Evolutionary conservation across 1,284 basidiomycete species (phyloP), one percentile per base, ranked within the genome.

Genomic region (Blastosporella zonata): DNA sequence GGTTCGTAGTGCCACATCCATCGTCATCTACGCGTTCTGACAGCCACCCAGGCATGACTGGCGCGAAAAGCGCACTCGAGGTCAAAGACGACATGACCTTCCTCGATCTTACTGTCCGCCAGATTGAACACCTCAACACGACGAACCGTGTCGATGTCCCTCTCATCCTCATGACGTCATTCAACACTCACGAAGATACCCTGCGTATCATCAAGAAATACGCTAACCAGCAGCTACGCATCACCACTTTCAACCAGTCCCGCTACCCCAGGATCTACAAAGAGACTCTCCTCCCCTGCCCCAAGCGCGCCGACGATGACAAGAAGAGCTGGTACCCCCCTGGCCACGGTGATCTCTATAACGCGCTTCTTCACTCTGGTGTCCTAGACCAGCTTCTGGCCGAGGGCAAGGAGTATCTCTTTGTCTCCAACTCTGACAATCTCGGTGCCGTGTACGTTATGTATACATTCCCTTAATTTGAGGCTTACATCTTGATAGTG

Each of bases 141-240:
- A 79, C 79, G 46, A 71, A 72, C 63, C 75, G 76, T 39, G 84
- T 85, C 59, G 84, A 97, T 72, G 95, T 98, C 39, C 95, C 96
- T 12, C 91, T 99, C 67, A 96, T 98, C 73, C 85, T 99, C 67
- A 99, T 99, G 96, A 98, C 97, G 66, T 97, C 94, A 56, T 98
- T 99, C 86, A 98, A 99, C 80, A 98, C 97, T 35, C 95, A 96
- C 68, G 93, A 96, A 46, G 94, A 97, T 69, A 97, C 94, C 41
- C 81, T 93, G 50, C 89, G 95, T 54, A 97, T 98, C 76, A 99
- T 99, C 75, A 97, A 98, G 72, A 99, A 99, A 75, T 99, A 99
- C 72, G 93, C 88, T 47, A 98, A 98, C 79, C 94, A 97, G 75
- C 94, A 96, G 69, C 82, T 97, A 61, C 87, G 91, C 68, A 94